Percentiles rank a stretch among this genome's conserved stretches.
These are phyloP conservation scores for Termitomyces sp. DNA, from an alignment of 768 basidiomycete genomes.

Conservation along the genomic window DNA sequence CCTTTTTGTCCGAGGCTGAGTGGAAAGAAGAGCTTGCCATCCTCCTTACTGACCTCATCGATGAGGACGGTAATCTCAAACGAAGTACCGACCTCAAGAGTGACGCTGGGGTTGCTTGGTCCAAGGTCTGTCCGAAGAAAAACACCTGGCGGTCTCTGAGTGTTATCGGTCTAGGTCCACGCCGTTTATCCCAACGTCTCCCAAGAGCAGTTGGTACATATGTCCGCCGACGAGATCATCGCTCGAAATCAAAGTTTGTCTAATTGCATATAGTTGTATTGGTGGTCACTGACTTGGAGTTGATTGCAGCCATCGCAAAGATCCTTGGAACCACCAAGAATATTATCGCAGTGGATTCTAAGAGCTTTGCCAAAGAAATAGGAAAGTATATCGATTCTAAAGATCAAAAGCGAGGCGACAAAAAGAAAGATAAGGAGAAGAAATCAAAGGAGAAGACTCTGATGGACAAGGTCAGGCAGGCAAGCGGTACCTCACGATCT, in stretches of 20 bases:
- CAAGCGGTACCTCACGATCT: conserved; percentile 20
- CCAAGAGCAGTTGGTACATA: conserved; percentile 45
- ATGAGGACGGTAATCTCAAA: conserved; percentile 56
- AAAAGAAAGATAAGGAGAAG: conserved; percentile 30
- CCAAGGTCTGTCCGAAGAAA: conserved; percentile 38
- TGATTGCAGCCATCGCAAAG: conserved; percentile 36
- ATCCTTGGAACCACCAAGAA: conserved; percentile 55
- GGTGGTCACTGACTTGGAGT: not conserved
- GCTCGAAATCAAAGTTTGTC: conserved; percentile 43
- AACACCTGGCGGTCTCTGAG: not conserved
- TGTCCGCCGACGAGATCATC: conserved; percentile 54
- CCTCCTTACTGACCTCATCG: conserved; percentile 57
- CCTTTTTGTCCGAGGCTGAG: conserved; percentile 53
- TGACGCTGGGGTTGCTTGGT: conserved; percentile 63
- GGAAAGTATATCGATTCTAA: conserved; percentile 67
- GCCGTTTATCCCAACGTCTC: conserved; percentile 56
- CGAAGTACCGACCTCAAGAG: conserved; percentile 53
- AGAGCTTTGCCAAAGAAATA: conserved; percentile 52
- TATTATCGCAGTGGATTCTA: conserved; percentile 49
- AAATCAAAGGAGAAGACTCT: conserved; percentile 36
- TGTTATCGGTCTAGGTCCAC: conserved; percentile 43
- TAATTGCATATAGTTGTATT: not conserved
- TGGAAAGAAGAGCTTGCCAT: conserved; percentile 57
- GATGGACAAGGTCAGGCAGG: conserved; percentile 32
- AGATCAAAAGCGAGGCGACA: conserved; percentile 54